Conservation (phyloP, 1,284 basidiomycete genomes). For the Paramarasmius palmivorus region DNA sequence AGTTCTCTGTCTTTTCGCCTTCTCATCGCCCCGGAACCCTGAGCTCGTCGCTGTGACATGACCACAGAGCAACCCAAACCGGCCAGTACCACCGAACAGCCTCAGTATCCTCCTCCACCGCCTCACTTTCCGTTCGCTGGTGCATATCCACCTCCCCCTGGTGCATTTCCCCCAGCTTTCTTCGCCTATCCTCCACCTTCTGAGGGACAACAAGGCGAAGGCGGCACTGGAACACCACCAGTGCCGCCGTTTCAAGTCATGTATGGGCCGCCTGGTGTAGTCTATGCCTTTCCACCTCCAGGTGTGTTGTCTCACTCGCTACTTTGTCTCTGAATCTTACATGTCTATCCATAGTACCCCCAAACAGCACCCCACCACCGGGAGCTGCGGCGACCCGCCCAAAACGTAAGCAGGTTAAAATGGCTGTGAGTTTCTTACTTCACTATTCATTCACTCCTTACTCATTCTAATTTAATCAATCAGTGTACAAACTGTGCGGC, state of each 20-base stretch:
- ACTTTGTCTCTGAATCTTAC: background rate
- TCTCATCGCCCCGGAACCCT: background rate
- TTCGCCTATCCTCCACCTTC: slow-evolving; percentile 13
- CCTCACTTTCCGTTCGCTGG: slow-evolving; percentile 3
- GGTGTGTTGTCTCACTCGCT: slow-evolving; percentile 8
- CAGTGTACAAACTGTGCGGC: slow-evolving; percentile 84
- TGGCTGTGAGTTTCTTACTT: slow-evolving; percentile 59
- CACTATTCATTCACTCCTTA: slow-evolving; percentile 10
- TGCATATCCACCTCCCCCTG: slow-evolving; percentile 8
- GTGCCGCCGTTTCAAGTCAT: slow-evolving; percentile 13
- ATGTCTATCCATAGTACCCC: slow-evolving; percentile 16
- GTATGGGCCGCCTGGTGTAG: slow-evolving; percentile 14
- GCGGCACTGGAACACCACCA: background rate
- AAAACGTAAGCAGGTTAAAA: slow-evolving; percentile 88
- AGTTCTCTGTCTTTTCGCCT: background rate
- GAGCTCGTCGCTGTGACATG: slow-evolving; percentile 3
- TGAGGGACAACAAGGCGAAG: slow-evolving; percentile 14
- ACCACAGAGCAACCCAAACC: slow-evolving; percentile 16
- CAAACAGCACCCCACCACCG: slow-evolving; percentile 28
- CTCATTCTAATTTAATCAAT: background rate
- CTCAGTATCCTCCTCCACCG: slow-evolving; percentile 4
- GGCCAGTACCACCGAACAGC: slow-evolving; percentile 8
- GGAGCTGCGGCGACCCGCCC: slow-evolving; percentile 29
- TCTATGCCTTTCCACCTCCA: slow-evolving; percentile 16
- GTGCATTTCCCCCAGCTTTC: slow-evolving; percentile 19